These are phyloP conservation scores for Peniophora sp. DNA, from an alignment of 1,284 basidiomycete species.

Conservation along the genomic window DNA sequence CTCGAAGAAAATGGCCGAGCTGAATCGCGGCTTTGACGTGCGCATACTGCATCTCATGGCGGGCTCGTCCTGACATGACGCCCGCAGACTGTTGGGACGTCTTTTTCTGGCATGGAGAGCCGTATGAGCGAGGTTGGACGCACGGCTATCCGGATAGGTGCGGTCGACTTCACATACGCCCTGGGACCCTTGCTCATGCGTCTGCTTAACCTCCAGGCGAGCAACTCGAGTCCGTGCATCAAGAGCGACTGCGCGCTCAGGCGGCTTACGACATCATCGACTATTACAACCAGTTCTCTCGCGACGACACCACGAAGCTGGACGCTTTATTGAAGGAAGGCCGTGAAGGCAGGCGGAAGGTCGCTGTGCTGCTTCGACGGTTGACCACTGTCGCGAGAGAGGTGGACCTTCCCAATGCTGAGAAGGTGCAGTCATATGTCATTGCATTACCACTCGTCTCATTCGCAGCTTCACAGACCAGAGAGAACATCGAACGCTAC, in stretches of 20 bases:
- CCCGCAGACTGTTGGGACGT: slow-evolving; percentile 72
- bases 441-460: not conserved
- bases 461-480: slow-evolving; percentile 40
- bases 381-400: slow-evolving; percentile 89
- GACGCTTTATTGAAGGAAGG: slow-evolving; percentile 84
- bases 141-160: slow-evolving; percentile 91
- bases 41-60: slow-evolving; percentile 11
- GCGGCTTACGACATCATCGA: slow-evolving; percentile 93
- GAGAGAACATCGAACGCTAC: slow-evolving; percentile 88
- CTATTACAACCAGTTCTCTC: slow-evolving; percentile 90
- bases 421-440: slow-evolving; percentile 47
- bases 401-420: slow-evolving; percentile 76
- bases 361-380: slow-evolving; percentile 85
- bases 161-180: slow-evolving; percentile 12
- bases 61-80: not conserved
- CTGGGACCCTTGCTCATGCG: not conserved
- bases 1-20: slow-evolving; percentile 85
- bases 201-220: slow-evolving; percentile 61
- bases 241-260: slow-evolving; percentile 88
- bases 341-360: slow-evolving; percentile 79
- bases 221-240: slow-evolving; percentile 92
- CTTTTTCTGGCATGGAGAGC: slow-evolving; percentile 79
- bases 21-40: slow-evolving; percentile 91
- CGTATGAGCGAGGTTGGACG: slow-evolving; percentile 92
- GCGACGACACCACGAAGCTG: slow-evolving; percentile 73